Conservation (phyloP, 1,284 basidiomycete genomes). For the Fistulinella staudtii region DNA sequence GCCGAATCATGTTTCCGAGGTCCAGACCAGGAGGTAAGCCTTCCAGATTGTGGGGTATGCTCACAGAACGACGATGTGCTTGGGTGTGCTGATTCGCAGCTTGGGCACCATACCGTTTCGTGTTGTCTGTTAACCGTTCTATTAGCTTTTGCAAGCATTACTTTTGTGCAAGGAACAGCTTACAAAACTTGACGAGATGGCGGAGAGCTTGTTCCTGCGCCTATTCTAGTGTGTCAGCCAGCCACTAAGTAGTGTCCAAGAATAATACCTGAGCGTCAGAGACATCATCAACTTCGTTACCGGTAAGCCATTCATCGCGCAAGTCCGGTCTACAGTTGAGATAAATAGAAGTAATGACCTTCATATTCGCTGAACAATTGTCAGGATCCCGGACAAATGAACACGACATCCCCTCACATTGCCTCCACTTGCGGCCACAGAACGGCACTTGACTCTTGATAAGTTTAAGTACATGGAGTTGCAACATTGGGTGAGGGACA, state of each 20-base stretch:
- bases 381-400: constrained; percentile 11
- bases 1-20: constrained; percentile 66
- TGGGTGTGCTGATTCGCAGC: constrained; percentile 51
- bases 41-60: constrained; percentile 75
- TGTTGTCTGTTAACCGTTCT: constrained; percentile 56
- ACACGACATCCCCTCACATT: constrained; percentile 55
- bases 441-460: constrained; percentile 99
- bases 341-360: constrained; percentile 98
- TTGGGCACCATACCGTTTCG: constrained; percentile 71
- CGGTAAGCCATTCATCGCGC: constrained; percentile 96
- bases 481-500: constrained; percentile 91
- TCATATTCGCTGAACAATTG: constrained; percentile 84
- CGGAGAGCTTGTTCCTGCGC: constrained; percentile 96
- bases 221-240: constrained; percentile 39
- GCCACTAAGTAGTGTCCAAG: not conserved
- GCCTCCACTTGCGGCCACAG: constrained; percentile 97
- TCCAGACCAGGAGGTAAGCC: constrained; percentile 74
- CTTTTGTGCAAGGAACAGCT: constrained; percentile 27
- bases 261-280: constrained; percentile 68
- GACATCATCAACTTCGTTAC: constrained; percentile 89
- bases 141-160: constrained; percentile 1
- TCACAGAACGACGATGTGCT: constrained; percentile 69
- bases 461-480: constrained; percentile 94
- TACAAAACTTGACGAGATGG: constrained; percentile 92
- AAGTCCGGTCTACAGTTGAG: constrained; percentile 95